phyloP scores from a whole-genome alignment of 352 stramenopile species.

The Achlya hypogyna region DNA sequence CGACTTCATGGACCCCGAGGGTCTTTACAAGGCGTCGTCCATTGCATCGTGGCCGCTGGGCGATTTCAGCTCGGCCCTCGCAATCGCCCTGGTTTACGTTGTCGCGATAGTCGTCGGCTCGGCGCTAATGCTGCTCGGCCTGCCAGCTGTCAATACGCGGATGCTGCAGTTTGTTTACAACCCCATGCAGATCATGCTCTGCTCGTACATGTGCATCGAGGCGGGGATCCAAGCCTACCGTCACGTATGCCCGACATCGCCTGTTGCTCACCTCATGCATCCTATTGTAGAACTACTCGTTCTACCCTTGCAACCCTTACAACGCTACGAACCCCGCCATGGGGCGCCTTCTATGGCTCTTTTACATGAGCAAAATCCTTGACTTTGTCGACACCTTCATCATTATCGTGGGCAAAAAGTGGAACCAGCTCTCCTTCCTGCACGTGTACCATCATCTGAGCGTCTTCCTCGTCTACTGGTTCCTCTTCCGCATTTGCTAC shows the following conservation, averaged over 20 bases:
- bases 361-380: constrained; percentile 93
- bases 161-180: constrained; percentile 93
- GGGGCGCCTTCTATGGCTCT: constrained; percentile 90
- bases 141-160: constrained; percentile 44
- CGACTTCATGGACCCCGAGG: constrained; percentile 43
- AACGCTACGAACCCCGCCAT: constrained; percentile 76
- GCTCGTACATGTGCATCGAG: constrained; percentile 92
- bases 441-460: constrained; percentile 96
- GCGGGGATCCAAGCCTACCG: constrained; percentile 80
- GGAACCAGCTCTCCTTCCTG: constrained; percentile 92
- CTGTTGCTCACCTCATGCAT: neutral
- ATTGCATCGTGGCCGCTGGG: constrained; percentile 56
- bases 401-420: constrained; percentile 95
- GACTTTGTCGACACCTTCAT: constrained; percentile 89
- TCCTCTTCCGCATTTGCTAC: constrained; percentile 88
- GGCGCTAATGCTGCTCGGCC: constrained; percentile 43
- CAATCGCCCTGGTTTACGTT: constrained; percentile 54
- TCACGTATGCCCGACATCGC: constrained; percentile 33
- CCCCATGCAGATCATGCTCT: constrained; percentile 88
- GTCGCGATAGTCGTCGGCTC: constrained; percentile 60
- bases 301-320: constrained; percentile 84
- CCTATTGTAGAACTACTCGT: constrained; percentile 48
- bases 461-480: constrained; percentile 93
- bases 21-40: constrained; percentile 47
- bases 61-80: constrained; percentile 48